Conservation (phyloP, 768 basidiomycete genomes). For the Pisolithus orientalis region DNA sequence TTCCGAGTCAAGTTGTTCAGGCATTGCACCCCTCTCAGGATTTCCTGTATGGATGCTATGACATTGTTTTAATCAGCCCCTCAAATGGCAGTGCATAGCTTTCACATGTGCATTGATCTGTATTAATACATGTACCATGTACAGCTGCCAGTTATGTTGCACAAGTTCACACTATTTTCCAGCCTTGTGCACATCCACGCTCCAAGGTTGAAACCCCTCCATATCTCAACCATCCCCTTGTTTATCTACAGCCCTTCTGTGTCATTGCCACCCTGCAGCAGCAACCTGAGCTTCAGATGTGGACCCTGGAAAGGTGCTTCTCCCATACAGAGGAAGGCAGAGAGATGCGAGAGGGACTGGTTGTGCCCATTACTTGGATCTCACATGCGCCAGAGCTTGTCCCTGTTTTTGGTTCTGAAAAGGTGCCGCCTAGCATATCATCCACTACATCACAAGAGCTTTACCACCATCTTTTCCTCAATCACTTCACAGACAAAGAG, state of each 20-base stretch:
- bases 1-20: slow-evolving; percentile 17
- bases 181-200: not conserved
- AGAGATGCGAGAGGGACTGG: no score
- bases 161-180: slow-evolving; percentile 12
- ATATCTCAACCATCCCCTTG: not conserved
- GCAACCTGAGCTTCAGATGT: no score
- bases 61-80: slow-evolving; percentile 7
- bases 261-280: not conserved
- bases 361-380: no score
- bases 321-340: no score
- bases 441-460: no score
- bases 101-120: not conserved
- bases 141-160: slow-evolving; percentile 3
- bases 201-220: not conserved
- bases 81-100: not conserved
- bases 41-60: slow-evolving; percentile 14
- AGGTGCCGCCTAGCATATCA: no score
- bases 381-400: no score
- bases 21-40: slow-evolving; percentile 1
- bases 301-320: no score
- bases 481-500: no score
- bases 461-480: no score
- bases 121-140: not conserved
- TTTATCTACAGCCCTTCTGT: not conserved
- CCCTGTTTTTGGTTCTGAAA: no score